Percentiles rank a stretch among this genome's conserved stretches.
phyloP scores from a whole-genome alignment of 2,329 filamentous ascomycete genomes.

The Cladobotryum protrusum region DNA sequence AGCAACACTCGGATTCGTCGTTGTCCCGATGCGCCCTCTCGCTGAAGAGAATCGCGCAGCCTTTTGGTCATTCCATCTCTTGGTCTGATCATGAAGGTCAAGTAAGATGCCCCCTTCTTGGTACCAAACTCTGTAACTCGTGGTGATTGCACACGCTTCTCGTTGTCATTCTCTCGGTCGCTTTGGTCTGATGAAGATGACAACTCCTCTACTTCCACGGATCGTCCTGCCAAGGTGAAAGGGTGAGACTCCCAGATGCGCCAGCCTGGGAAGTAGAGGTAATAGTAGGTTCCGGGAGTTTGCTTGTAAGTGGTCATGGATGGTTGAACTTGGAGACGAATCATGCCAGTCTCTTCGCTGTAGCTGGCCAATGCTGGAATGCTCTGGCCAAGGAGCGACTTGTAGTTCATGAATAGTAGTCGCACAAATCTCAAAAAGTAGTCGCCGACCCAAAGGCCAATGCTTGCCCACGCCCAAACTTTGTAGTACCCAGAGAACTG shows the following conservation, averaged over 20 bases:
- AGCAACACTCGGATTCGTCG: constrained; percentile 24
- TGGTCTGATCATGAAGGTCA: constrained; percentile 32
- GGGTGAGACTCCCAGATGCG: constrained; percentile 37
- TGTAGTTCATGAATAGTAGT: constrained; percentile 27
- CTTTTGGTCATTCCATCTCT: constrained; percentile 30
- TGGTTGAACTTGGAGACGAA: constrained; percentile 29
- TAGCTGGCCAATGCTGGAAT: constrained; percentile 26
- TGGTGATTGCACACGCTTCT: constrained; percentile 12
- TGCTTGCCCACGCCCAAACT: constrained; percentile 32
- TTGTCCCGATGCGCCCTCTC: constrained; percentile 14
- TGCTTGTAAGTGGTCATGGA: constrained; percentile 22
- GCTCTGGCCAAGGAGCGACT: constrained; percentile 21
- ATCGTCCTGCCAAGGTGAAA: constrained; percentile 30
- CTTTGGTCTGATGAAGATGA: not conserved
- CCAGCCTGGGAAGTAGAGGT: constrained; percentile 29
- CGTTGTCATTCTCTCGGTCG: constrained; percentile 14
- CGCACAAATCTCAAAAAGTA: constrained; percentile 36
- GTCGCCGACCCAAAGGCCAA: constrained; percentile 39
- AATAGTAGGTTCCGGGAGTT: constrained; percentile 34
- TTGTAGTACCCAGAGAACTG: constrained; percentile 15
- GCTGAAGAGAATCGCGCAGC: constrained; percentile 18
- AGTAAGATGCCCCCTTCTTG: constrained; percentile 10
- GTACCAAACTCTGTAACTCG: constrained; percentile 4
- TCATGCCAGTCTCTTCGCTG: constrained; percentile 28
- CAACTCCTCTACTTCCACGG: constrained; percentile 1